Conservation (phyloP, 1,284 basidiomycete genomes). For the Pascua guehoae region DNA sequence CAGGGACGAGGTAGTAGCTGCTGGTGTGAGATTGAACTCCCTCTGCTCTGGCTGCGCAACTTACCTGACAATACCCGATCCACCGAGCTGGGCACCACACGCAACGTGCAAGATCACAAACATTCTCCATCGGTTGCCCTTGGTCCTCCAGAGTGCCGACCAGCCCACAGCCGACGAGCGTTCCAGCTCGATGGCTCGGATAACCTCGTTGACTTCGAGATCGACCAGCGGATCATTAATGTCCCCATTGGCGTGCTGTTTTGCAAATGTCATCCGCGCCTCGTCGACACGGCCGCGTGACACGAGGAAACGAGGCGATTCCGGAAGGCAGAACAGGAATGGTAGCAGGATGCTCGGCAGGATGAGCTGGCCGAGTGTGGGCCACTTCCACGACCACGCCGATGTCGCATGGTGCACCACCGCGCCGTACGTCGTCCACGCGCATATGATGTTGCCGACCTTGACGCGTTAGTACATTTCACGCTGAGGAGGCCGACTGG, state of each 20-base stretch:
- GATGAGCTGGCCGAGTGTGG: conserved; percentile 57
- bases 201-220: conserved; percentile 21
- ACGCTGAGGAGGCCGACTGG: too few relatives aligned
- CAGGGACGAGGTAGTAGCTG: conserved; percentile 17
- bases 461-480: conserved; percentile 25
- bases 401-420: conserved; percentile 2
- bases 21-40: too few relatives aligned
- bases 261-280: conserved; percentile 30
- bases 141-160: conserved; percentile 3
- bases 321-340: conserved; percentile 60
- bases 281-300: conserved; percentile 45
- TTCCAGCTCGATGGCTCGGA: conserved; percentile 36
- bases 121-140: conserved; percentile 11
- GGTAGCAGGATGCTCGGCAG: conserved; percentile 60
- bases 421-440: not conserved
- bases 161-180: conserved; percentile 4
- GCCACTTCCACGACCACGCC: conserved; percentile 3
- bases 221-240: conserved; percentile 23
- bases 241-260: conserved; percentile 29
- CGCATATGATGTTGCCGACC: conserved; percentile 34
- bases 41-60: too few relatives aligned
- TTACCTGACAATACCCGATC: conserved; percentile 11
- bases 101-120: conserved; percentile 6
- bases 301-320: conserved; percentile 66
- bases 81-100: conserved; percentile 10